A percentile compares a stretch with the other conserved stretches of the same genome.
Evolutionary conservation across 1,284 basidiomycete genomes (phyloP).

Genomic region (Vanrija humicola): DNA sequence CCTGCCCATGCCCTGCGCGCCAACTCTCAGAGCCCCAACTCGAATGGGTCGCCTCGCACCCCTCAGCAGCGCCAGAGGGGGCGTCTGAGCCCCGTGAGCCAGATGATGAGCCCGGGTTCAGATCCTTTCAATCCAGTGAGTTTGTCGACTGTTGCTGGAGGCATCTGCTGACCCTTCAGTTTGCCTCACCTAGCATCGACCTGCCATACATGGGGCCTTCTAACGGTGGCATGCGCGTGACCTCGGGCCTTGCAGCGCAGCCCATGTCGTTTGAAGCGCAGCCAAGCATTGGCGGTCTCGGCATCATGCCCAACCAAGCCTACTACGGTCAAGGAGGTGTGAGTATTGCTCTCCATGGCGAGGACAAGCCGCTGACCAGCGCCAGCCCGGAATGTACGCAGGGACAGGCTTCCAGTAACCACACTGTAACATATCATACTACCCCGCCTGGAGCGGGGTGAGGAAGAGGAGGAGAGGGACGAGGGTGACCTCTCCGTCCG

Average conservation of each 20-base stretch:
- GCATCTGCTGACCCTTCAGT: slow-evolving; percentile 15
- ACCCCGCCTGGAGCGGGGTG: too few relatives aligned
- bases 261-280: slow-evolving; percentile 41
- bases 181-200: slow-evolving; percentile 42
- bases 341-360: neutral
- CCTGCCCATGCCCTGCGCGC: slow-evolving; percentile 27
- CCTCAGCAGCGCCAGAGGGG: slow-evolving; percentile 33
- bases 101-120: slow-evolving; percentile 47
- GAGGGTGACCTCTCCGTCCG: too few relatives aligned
- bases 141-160: neutral
- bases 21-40: slow-evolving; percentile 18
- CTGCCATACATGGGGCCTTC: slow-evolving; percentile 30
- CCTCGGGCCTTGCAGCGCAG: slow-evolving; percentile 14
- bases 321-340: slow-evolving; percentile 12
- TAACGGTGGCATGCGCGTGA: slow-evolving; percentile 23
- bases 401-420: slow-evolving; percentile 16
- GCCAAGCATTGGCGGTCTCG: slow-evolving; percentile 45
- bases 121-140: slow-evolving; percentile 50
- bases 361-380: neutral
- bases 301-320: slow-evolving; percentile 30
- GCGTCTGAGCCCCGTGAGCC: slow-evolving; percentile 36
- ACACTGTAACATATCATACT: neutral
- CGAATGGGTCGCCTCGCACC: slow-evolving; percentile 28
- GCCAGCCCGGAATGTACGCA: slow-evolving; percentile 18
- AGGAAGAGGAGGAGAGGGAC: too few relatives aligned